Conservation (phyloP, 2,329 filamentous ascomycete genomes). For the Xylaria hypoxylon region DNA sequence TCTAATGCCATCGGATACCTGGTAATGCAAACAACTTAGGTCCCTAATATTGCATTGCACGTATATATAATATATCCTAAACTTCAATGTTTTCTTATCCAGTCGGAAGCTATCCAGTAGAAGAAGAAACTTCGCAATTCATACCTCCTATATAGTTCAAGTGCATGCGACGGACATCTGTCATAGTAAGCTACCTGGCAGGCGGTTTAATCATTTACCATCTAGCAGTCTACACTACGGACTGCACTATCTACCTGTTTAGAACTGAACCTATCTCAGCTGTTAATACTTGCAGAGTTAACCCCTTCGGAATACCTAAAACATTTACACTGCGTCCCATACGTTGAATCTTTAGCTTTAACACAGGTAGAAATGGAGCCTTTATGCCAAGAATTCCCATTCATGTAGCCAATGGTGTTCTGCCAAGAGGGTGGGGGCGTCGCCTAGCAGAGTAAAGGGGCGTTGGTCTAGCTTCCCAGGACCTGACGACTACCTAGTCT, state of each 20-base stretch:
- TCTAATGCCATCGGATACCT: no score
- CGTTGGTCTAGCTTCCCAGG: slow-evolving; percentile 2
- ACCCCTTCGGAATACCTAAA: slow-evolving; percentile 4
- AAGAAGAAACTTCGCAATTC: slow-evolving; percentile 1
- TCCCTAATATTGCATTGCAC: background rate
- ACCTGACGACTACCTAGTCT: slow-evolving; percentile 3
- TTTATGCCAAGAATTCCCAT: slow-evolving; percentile 16
- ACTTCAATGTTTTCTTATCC: background rate
- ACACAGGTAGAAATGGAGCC: background rate
- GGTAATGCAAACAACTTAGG: background rate
- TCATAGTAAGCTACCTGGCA: no score
- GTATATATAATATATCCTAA: slow-evolving; percentile 1
- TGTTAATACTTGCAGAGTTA: background rate
- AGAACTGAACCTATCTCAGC: background rate
- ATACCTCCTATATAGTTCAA: background rate
- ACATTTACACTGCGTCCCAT: no score
- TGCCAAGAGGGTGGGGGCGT: slow-evolving; percentile 1
- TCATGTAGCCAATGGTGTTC: slow-evolving; percentile 16
- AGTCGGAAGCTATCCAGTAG: slow-evolving; percentile 1
- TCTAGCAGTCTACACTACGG: no score
- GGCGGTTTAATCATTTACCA: no score
- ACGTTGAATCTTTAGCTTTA: background rate
- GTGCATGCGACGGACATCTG: background rate
- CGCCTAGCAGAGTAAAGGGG: background rate
- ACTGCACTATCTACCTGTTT: no score